Percentiles rank a stretch among this genome's conserved stretches.
Evolutionary conservation across 305 asterid genomes (phyloP).

Genomic region (Ilex paraguariensis): DNA sequence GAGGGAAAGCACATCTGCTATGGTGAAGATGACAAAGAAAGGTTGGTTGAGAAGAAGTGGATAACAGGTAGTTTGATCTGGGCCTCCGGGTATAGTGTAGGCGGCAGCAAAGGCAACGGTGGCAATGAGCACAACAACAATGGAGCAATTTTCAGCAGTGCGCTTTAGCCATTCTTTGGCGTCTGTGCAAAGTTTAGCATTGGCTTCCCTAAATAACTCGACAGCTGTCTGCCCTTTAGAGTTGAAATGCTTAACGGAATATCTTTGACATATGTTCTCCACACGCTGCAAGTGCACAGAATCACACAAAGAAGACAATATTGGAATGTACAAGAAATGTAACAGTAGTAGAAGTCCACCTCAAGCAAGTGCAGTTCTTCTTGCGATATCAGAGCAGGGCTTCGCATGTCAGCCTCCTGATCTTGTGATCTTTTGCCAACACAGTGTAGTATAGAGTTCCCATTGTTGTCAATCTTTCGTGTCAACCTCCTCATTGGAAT

Average conservation of each 20-base stretch:
- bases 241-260: neutral
- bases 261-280: neutral
- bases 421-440: slow-evolving; percentile 9
- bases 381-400: slow-evolving; percentile 10
- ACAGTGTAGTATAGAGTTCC: slow-evolving; percentile 13
- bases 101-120: slow-evolving; percentile 4
- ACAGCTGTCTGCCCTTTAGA: neutral
- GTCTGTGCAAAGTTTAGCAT: neutral
- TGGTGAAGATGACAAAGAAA: neutral
- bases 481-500: slow-evolving; percentile 12
- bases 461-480: slow-evolving; percentile 7
- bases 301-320: too few species aligned
- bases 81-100: slow-evolving; percentile 7
- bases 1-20: neutral
- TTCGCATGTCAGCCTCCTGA: slow-evolving; percentile 7
- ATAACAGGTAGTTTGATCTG: neutral
- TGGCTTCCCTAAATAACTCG: neutral
- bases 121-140: slow-evolving; percentile 7
- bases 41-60: neutral
- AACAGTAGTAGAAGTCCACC: neutral
- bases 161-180: slow-evolving; percentile 1
- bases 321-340: neutral
- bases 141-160: neutral
- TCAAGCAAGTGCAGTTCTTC: slow-evolving; percentile 13
- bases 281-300: neutral